Evolutionary conservation across 2,329 filamentous ascomycete genomes (phyloP).

Genomic region (Trichoderma semiorbis): DNA sequence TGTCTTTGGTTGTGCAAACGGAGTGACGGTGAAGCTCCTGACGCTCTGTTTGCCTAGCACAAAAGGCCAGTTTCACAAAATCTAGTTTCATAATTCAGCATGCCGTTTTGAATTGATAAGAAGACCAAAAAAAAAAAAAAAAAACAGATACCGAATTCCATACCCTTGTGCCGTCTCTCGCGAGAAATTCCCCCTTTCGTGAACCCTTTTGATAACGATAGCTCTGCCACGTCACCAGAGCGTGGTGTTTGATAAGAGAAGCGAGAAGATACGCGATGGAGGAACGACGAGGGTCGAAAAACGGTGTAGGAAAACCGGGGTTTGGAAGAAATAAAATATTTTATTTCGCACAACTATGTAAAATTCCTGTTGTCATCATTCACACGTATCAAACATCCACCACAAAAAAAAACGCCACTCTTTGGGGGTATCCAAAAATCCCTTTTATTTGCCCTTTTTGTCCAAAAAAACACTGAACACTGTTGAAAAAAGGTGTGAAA

Average conservation of each 20-base stretch:
- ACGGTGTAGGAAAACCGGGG: background rate
- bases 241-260: background rate
- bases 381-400: background rate
- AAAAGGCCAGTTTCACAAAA: background rate
- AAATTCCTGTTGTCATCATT: constrained; percentile 1
- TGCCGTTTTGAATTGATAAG: background rate
- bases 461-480: background rate
- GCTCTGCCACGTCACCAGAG: background rate
- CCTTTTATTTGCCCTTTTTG: background rate
- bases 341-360: constrained; percentile 4
- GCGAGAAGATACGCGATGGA: background rate
- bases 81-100: background rate
- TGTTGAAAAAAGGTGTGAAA: background rate
- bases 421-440: background rate
- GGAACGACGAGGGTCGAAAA: background rate
- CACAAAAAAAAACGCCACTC: constrained; percentile 3
- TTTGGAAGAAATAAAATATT: background rate
- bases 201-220: background rate
- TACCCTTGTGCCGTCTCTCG: background rate
- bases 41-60: background rate
- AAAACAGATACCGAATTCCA: background rate
- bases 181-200: background rate
- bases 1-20: background rate
- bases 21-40: background rate
- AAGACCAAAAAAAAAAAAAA: background rate